A percentile compares a stretch with the other conserved stretches of the same genome.
Conservation (phyloP, 805 yeast genomes). For the Nakazawaea laoshanensis region DNA sequence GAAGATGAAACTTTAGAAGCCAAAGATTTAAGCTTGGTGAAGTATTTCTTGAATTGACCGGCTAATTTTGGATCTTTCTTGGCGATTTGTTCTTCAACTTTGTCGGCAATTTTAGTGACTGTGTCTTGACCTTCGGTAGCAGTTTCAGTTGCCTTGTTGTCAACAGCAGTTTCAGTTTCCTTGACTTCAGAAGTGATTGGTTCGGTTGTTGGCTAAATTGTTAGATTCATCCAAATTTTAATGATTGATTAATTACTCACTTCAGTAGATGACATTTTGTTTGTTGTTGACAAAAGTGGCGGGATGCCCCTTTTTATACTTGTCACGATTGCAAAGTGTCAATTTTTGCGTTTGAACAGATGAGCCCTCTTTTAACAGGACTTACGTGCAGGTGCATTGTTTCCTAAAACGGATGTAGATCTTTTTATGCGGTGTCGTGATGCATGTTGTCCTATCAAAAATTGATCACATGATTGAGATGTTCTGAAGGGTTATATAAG, state of each 20-base stretch:
- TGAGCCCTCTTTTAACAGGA: no score
- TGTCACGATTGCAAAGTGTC: no score
- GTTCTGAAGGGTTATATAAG: no score
- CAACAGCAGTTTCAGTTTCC: constrained; percentile 4
- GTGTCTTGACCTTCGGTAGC: constrained; percentile 4
- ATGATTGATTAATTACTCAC: constrained; percentile 3
- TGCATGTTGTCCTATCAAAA: no score
- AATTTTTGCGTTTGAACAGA: no score
- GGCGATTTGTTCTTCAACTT: constrained; percentile 3
- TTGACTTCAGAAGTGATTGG: constrained; percentile 1
- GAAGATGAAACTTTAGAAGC: constrained; percentile 11
- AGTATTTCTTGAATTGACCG: constrained; percentile 2
- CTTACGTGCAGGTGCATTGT: no score
- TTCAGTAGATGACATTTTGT: constrained; percentile 10
- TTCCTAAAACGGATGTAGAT: no score
- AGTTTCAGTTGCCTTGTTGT: constrained; percentile 1
- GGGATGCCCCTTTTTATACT: no score
- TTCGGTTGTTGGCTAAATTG: constrained; percentile 5
- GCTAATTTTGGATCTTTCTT: constrained; percentile 2
- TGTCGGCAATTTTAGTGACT: no score
- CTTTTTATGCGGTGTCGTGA: no score
- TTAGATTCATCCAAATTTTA: neutral
- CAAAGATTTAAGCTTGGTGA: constrained; percentile 11
- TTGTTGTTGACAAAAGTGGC: no score
- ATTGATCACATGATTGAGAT: no score